Base-by-base conservation (phyloP, 2,329 filamentous ascomycete genomes). In the Lachnellula suecica region DNA sequence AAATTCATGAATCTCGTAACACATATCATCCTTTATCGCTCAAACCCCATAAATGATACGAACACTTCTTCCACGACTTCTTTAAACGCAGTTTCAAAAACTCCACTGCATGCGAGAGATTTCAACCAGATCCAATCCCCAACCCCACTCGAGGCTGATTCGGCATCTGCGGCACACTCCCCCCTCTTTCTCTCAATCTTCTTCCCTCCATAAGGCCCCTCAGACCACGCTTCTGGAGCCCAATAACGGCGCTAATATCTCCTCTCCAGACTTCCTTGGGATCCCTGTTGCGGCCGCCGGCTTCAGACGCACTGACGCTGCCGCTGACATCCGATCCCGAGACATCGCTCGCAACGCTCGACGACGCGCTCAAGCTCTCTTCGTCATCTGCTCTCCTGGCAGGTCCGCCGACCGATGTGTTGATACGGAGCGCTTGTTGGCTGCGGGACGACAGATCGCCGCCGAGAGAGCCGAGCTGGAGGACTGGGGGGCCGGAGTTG, bases 121-220 rank as follows among this genome's bases (percentile, higher is more conserved):
- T 10, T 42, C 38, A 23, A 13, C 40, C 19, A 42, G 40, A 17
- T 31, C 74, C 78, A 66, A 83, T 82, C 2, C 79, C 79, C 13
- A 83, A 66, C 9, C 79, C 79, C 23, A 81, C 73, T 43, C 78
- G 71, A 10, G 59, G 57, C 48, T 64, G 56, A 44, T 64, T 63
- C 47, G 63, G 61, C 43, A 68, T 65, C 60, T 58, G 17, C 63
- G 61, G 55, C 53, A 62, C 65, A 56, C 71, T 70, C 54, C 72
- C 71, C 11, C 79, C 80, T 58, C 90, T 77, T 69, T 96, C 91
- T 41, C 92, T 78, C 76, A 97, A 85, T 54, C 93, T 79, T 41
- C 93, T 78, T 3, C 93, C 93, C 70, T 97, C 94, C 94, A 99
- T 97, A 60, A 99, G 71, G 0, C 94, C 94, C 53, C 93, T 79